Base-by-base conservation (phyloP, 2,329 filamentous ascomycete genomes). In the Pestalotiopsis sp. region DNA sequence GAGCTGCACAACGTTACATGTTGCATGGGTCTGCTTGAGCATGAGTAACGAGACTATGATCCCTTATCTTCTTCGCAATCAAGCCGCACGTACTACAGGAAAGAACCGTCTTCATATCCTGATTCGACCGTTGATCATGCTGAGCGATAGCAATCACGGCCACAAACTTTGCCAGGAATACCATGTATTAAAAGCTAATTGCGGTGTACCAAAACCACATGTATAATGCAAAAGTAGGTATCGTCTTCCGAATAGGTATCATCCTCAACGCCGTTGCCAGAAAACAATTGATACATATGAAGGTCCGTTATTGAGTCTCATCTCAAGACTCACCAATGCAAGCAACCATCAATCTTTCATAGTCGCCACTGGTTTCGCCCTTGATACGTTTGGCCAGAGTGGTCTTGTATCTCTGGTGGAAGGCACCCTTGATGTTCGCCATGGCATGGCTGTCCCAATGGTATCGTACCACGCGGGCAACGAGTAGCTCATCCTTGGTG, bases 321-420 rank as follows among this genome's bases (percentile, higher is more conserved):
- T 36, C 7, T 36, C 31, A 36, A 36, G 31, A 72, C 73, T 86
- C 85, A 20, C 86, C 87, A 65, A 89, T 81, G 67, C 86, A 88
- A n/a, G 92, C 93, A 72, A 97, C 81, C 87, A 98, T 85, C 75
- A 95, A 80, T 73, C 83, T 87, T 81, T 93, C 86, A 74, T 96
- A 97, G 80, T 97, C 92, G 4, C 94, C 93, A 70, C 92, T 93
- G 4, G 93, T 97, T 84, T 98, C 95, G 2, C 91, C 90, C 77
- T 88, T 89, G 75, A 98, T 92, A 62, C 94, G 86, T 68, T 84
- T 84, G 12, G 87, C 85, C 68, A 98, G 81, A 71, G 90, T 90
- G 75, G 83, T 89, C 73, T 88, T 86, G 80, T 91, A 97, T 61
- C 87, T 86, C 74, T 92, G 88, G 75, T 90, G 85, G 80, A 94